These are phyloP conservation scores for Tolypocladium album DNA, from an alignment of 2,329 filamentous ascomycete genomes.

Conservation along the genomic window DNA sequence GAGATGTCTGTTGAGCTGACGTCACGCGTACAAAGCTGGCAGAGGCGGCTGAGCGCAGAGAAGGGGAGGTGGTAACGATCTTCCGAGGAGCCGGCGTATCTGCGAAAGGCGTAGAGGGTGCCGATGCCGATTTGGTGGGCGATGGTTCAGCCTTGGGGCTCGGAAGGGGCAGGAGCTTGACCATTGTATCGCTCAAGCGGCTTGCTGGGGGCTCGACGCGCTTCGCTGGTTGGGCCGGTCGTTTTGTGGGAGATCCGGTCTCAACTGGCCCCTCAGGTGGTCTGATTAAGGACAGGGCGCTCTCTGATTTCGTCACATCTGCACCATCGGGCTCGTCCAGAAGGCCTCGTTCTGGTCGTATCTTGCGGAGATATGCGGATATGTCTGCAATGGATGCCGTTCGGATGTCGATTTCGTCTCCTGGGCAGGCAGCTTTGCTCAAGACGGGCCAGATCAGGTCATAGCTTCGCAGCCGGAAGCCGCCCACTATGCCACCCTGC, in stretches of 20 bases:
- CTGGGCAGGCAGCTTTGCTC: conserved; percentile 9
- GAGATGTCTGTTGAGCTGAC: neutral
- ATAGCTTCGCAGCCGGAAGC: conserved; percentile 16
- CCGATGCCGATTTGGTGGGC: conserved; percentile 17
- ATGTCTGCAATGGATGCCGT: conserved; percentile 16
- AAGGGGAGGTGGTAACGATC: neutral
- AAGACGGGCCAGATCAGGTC: conserved; percentile 14
- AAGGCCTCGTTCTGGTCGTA: conserved; percentile 10
- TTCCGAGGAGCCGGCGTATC: conserved; percentile 2
- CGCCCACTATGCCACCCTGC: conserved; percentile 7
- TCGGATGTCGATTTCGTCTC: conserved; percentile 11
- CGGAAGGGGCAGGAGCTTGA: conserved; percentile 16
- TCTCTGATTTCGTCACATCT: conserved; percentile 17
- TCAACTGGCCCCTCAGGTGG: conserved; percentile 11
- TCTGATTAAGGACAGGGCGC: conserved; percentile 10
- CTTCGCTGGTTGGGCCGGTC: conserved; percentile 12
- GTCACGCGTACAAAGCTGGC: neutral
- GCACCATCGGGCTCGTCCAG: conserved; percentile 15
- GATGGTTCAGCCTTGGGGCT: conserved; percentile 14
- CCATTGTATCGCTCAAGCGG: conserved; percentile 16
- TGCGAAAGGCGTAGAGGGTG: conserved; percentile 15
- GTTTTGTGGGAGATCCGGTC: conserved; percentile 20
- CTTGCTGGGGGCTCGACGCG: conserved; percentile 14
- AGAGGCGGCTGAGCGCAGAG: neutral
- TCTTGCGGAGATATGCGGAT: conserved; percentile 8